Evolutionary conservation across 257 asterid genomes (phyloP), one percentile per base, ranked within the genome.

Genomic region (Hygrophila difformis): DNA sequence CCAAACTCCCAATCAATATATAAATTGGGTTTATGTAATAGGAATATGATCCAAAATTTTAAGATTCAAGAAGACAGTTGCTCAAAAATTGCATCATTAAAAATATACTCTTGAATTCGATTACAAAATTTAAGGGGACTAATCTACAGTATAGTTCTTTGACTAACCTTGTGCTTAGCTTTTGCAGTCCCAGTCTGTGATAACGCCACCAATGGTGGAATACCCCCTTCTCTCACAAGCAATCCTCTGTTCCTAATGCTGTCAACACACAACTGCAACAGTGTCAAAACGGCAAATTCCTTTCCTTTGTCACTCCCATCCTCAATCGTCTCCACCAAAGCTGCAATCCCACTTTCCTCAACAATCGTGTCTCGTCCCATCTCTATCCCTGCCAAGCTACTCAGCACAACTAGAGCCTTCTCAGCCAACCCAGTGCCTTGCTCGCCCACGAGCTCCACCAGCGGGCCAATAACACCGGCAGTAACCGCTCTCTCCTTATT

Each of bases 401-500:
- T 82, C 81, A 89, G 52, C 21, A 89, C 98, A 60, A 82, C 98
- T 96, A 89, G 79, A 1, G 98, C 91, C 77, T 89, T 89, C 84
- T 89, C 98, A 1, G 93, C 81, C 64, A 89, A 59, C 12, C 98
- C 96, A 3, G 75, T 64, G 13, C 83, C 86, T 39, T 82, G 75
- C 60, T 79, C 93, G 13, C 62, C 71, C 52, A 85, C 91, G 29
- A 89, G 59, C 14, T 37, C 86, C 66, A 82, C 91, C 67, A 89
- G 60, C 18, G 91, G 91, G 67, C 67, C 67, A 18, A 89, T 94
- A 0, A 69, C 87, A 12, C 98, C 98, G 1, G 98, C 96, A 15
- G 48, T 71, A 49, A 85, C 91, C 0, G 94, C 93, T 50, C 96
- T 70, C 81, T 89, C 96, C 68, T 89, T 89, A 45, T 89, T 89